Evolutionary conservation across 306 rosid species (phyloP), one percentile per base, ranked within the genome.

Genomic region (Citrullus mucosospermus): DNA sequence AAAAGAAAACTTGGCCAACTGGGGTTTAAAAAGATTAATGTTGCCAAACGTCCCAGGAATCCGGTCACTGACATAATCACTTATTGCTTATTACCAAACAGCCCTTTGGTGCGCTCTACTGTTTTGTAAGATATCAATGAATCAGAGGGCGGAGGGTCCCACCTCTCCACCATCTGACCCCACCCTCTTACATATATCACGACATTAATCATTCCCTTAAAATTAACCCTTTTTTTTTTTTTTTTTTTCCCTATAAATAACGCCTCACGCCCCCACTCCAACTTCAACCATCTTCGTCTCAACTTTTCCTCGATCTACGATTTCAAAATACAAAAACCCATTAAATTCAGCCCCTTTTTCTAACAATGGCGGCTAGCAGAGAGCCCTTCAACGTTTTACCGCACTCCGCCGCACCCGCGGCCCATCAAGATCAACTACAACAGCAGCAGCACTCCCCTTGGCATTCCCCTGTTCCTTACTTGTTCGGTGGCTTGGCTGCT

Each of bases 381-480:
- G 92, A 84, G 75, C 88, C 97, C 17, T 82, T 86, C 72, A 78
- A 79, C 78, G 81, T 61, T 4, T 25, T 51, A 34, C 78, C 30
- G 10, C 62, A 73, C 78, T 73, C 78, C 8, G 62, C 28, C 36
- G 78, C 78, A 4, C 85, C 6, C 22, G 3, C 30, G 39, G 43
- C 25, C 25, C 96, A 1, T 22, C 61, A 3, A 57, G 79, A 13
- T 11, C 82, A 20, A 80, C 9, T 12, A 32, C 69, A 17, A 0
- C 22, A 22, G 22, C 55, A 50, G 55, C 54, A 84, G 16, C 90
- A 88, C 82, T 92, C 98, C 1, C 89, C 98, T 8, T 96, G 98
- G 97, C 98, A 96, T 93, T 96, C 99, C 5, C 99, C 99, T 57
- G 93, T 96, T 20, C 98, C 99, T 0, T 96, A 93, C 82, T 83